These are phyloP conservation scores for Pseudogymnoascus sp. DNA, from an alignment of 2,329 filamentous ascomycete genomes.

Conservation along the genomic window DNA sequence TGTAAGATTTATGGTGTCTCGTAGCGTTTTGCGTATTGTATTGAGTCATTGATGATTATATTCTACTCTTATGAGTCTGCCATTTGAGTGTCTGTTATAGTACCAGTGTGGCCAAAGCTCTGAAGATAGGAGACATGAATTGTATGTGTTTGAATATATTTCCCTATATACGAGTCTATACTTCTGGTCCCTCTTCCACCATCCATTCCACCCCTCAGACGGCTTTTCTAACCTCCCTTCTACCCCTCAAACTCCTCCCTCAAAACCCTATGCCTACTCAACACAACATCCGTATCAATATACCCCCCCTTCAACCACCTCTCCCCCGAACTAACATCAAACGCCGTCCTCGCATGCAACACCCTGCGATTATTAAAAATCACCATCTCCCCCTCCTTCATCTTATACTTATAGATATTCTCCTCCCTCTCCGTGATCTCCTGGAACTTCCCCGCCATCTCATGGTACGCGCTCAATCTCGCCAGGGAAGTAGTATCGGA, in stretches of 20 bases:
- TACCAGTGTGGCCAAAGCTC: too few relatives aligned
- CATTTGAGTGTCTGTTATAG: not conserved
- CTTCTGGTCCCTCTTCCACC: not conserved
- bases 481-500: constrained; percentile 13
- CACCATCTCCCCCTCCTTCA: constrained; percentile 78
- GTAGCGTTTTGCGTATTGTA: not conserved
- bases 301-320: constrained; percentile 86
- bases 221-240: not conserved
- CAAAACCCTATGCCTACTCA: constrained; percentile 39
- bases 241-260: not conserved
- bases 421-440: constrained; percentile 51
- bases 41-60: not conserved
- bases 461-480: constrained; percentile 16
- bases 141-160: not conserved
- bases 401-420: constrained; percentile 61
- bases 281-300: constrained; percentile 59
- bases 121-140: not conserved
- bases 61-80: not conserved
- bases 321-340: constrained; percentile 59
- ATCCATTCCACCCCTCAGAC: not conserved
- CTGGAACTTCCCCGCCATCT: constrained; percentile 43
- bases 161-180: not conserved
- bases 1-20: not conserved
- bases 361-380: constrained; percentile 86
- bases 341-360: constrained; percentile 74